phyloP scores from a whole-genome alignment of 371 early-diverging fungal genomes.

The Mortierella sp. region DNA sequence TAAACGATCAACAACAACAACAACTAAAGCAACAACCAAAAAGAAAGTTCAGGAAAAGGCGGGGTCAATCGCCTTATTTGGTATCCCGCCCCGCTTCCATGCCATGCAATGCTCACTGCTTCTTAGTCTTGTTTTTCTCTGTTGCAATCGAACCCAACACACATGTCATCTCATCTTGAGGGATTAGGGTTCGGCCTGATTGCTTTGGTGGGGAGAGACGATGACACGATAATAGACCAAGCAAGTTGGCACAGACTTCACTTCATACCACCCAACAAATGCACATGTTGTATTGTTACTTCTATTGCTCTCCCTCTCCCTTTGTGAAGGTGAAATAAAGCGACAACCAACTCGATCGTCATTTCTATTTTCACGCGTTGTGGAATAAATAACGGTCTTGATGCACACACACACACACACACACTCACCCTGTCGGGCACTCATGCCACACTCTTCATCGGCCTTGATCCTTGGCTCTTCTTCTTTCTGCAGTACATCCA shows the following conservation, averaged over 20 bases:
- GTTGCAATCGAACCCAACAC: conserved; percentile 4
- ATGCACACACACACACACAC: not conserved
- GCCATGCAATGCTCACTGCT: not conserved
- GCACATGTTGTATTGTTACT: not conserved
- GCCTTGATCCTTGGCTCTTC: not conserved
- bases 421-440: not conserved
- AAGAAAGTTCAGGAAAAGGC: conserved; percentile 15
- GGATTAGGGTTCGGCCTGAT: not conserved
- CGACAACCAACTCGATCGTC: not conserved
- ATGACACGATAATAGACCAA: not conserved
- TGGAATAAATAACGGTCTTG: not conserved
- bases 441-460: not conserved
- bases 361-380: conserved; percentile 6
- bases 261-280: not conserved
- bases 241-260: not conserved
- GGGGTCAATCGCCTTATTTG: conserved; percentile 33
- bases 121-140: not conserved
- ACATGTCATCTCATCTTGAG: conserved; percentile 1
- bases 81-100: conserved; percentile 13
- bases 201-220: not conserved
- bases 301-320: not conserved
- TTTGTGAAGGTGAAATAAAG: not conserved
- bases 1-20: not conserved
- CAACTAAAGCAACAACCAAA: not conserved
- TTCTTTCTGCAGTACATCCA: not conserved